Evolutionary conservation across 2,329 filamentous ascomycete species (phyloP), one percentile per base, ranked within the genome.

Genomic region (Colletotrichum endophyticum): DNA sequence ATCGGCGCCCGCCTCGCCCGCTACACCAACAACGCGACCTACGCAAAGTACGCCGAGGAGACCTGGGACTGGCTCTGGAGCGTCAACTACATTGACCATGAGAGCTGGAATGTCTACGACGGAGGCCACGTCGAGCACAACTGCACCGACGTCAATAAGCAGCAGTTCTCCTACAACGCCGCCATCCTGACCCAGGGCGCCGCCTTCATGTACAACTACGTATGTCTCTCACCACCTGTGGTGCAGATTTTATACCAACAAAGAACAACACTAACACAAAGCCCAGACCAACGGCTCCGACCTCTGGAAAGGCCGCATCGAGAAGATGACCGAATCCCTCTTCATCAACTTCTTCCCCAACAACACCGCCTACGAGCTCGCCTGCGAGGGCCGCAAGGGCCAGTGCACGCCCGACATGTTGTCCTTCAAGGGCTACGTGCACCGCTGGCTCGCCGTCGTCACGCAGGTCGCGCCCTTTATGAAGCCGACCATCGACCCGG

Each of bases 331-430:
- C 6, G 85, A 88, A 12, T 87, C 86, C 5, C 85, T 88, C 2
- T 76, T 89, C 22, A 80, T 85, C n/a, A 84, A 87, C 76, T 92
- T 92, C 84, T 92, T 91, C 84, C 87, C 87, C 57, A 84, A 91
- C 16, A 88, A 88, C 57, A 87, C 94, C 78, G 92, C 94, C 79
- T 91, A 86, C 72, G 95, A 96, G 83, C 84, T 91, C 4, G 87
- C 92, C 15, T 96, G 95, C 85, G 94, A 95, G 79, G 80, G 81
- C 39, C 80, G 82, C 32, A 85, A 88, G 4, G 84, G 81, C 27
- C 89, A 85, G 25, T 96, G 95, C 86, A 93, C 93, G 74, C 88
- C 90, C 64, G 95, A 96, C 80, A 94, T 95, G 88, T 84, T 91
- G 76, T 91, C 91, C 3, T 96, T 94, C 89, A 95, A 95, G 84